These are phyloP conservation scores for Fusarium sp. DNA, from an alignment of 2,329 filamentous ascomycete species.

Conservation along the genomic window DNA sequence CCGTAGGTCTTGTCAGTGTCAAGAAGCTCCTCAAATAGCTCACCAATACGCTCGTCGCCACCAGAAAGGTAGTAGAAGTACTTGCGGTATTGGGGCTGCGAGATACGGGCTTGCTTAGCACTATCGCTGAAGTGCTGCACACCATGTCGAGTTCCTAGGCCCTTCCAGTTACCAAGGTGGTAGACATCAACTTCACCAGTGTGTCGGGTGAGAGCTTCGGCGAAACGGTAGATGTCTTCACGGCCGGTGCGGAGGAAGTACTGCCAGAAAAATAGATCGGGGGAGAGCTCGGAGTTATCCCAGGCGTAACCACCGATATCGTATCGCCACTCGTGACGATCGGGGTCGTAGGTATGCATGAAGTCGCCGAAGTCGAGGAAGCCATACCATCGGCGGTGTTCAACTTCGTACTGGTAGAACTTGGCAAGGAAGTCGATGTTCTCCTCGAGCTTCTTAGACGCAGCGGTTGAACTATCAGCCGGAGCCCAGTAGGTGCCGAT, in stretches of 20 bases:
- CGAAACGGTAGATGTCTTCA: conserved; percentile 69
- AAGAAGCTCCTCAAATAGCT: conserved; percentile 64
- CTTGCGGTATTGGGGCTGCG: conserved; percentile 67
- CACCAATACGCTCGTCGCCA: conserved; percentile 69
- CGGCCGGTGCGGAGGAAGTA: conserved; percentile 72
- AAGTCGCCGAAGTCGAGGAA: conserved; percentile 74
- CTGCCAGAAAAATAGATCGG: conserved; percentile 73
- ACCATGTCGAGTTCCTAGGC: conserved; percentile 72
- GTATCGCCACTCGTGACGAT: conserved; percentile 72
- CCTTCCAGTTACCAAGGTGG: conserved; percentile 69
- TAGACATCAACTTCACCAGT: conserved; percentile 73
- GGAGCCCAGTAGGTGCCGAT: conserved; percentile 68
- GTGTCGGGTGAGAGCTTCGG: conserved; percentile 70
- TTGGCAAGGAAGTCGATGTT: conserved; percentile 68
- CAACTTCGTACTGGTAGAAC: conserved; percentile 68
- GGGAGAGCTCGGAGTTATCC: conserved; percentile 74
- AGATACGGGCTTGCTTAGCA: conserved; percentile 72
- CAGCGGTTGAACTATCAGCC: conserved; percentile 48
- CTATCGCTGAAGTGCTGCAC: conserved; percentile 73
- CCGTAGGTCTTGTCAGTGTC: conserved; percentile 67
- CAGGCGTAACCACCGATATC: conserved; percentile 74
- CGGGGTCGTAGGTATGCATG: conserved; percentile 71
- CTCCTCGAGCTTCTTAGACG: conserved; percentile 58
- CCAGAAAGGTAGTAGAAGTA: conserved; percentile 68
- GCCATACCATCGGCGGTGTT: conserved; percentile 72